Percentiles rank a stretch among this genome's conserved stretches.
Evolutionary conservation across 805 yeast species (phyloP).

Genomic region (Teunomyces aglyptinius): DNA sequence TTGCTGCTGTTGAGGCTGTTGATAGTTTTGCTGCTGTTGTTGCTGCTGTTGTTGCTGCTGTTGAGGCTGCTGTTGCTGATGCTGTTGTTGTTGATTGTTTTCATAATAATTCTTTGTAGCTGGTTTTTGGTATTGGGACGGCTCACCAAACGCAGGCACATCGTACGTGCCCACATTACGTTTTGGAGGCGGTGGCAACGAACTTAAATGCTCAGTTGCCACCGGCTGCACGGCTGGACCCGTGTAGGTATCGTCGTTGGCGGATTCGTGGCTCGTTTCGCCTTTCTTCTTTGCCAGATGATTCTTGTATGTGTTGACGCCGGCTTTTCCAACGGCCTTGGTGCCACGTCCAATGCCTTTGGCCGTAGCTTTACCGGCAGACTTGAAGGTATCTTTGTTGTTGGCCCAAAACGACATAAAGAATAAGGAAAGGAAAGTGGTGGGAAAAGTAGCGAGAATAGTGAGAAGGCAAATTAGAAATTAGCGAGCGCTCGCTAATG

Average conservation of each 20-base stretch:
- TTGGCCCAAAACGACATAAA: constrained; percentile 46
- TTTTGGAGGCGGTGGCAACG: constrained; percentile 47
- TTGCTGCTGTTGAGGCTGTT: constrained; percentile 13
- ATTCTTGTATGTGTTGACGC: constrained; percentile 49
- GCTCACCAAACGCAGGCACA: constrained; percentile 16
- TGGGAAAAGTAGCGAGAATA: too few species aligned
- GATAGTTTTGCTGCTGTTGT: constrained; percentile 1
- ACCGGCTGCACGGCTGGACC: constrained; percentile 14
- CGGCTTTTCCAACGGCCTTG: constrained; percentile 49
- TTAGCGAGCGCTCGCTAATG: too few species aligned
- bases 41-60: background rate
- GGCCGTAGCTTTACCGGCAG: constrained; percentile 48
- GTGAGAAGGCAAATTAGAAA: too few species aligned
- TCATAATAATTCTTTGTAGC: too few species aligned
- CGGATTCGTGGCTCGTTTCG: background rate
- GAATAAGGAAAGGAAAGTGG: too few species aligned
- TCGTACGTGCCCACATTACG: constrained; percentile 33
- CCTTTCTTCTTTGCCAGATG: constrained; percentile 29
- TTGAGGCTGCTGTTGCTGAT: background rate
- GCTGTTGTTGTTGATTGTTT: background rate
- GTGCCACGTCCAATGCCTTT: constrained; percentile 54
- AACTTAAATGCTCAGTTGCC: constrained; percentile 24
- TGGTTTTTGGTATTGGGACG: constrained; percentile 9
- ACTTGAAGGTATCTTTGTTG: constrained; percentile 51
- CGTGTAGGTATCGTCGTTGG: constrained; percentile 2